These are phyloP conservation scores for Margaritispora aquatica DNA, from an alignment of 495 filamentous ascomycete species.

Conservation along the genomic window DNA sequence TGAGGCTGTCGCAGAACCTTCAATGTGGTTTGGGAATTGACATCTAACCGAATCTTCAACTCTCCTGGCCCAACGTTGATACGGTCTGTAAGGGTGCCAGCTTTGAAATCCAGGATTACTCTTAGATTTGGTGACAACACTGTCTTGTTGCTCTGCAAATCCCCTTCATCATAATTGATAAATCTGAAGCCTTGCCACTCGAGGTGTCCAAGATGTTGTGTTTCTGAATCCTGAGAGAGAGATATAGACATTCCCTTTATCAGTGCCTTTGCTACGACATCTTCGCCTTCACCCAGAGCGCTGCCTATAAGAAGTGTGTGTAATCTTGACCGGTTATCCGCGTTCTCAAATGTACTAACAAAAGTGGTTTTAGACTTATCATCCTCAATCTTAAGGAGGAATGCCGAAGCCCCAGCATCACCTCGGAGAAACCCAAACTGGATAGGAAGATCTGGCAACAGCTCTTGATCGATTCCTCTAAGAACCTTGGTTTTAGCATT, in stretches of 20 bases:
- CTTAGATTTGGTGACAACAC: constrained; percentile 66
- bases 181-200: constrained; percentile 39
- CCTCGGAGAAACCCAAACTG: constrained; percentile 68
- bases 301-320: constrained; percentile 67
- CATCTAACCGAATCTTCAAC: constrained; percentile 55
- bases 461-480: constrained; percentile 60
- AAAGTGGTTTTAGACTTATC: constrained; percentile 59
- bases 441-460: constrained; percentile 54
- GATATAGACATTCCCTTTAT: constrained; percentile 55
- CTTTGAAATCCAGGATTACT: constrained; percentile 58
- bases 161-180: constrained; percentile 29
- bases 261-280: constrained; percentile 53
- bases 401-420: constrained; percentile 56
- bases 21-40: constrained; percentile 40
- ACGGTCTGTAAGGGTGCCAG: constrained; percentile 66
- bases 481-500: constrained; percentile 68
- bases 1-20: constrained; percentile 59
- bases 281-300: constrained; percentile 50
- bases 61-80: constrained; percentile 73
- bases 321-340: constrained; percentile 56
- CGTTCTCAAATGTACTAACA: constrained; percentile 66
- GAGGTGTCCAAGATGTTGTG: constrained; percentile 7
- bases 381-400: constrained; percentile 64
- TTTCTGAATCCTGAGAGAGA: not conserved
- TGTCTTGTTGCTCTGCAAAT: constrained; percentile 40